Evolutionary conservation across 495 filamentous ascomycete genomes (phyloP).

Genomic region (Cryomyces minteri): DNA sequence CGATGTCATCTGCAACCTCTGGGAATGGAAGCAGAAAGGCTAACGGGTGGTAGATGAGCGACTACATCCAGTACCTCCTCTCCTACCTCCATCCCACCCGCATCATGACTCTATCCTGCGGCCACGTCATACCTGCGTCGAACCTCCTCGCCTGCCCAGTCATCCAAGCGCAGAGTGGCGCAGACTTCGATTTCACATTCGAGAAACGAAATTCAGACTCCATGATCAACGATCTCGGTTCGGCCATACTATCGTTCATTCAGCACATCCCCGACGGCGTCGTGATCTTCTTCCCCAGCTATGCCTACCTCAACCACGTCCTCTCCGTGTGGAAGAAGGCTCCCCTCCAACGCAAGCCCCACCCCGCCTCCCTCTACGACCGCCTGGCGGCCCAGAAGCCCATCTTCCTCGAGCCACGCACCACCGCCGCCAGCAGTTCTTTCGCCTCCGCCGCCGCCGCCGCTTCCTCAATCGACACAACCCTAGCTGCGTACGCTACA

Average conservation of each 20-base stretch:
- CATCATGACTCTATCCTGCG: slow-evolving; percentile 72
- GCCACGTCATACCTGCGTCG: slow-evolving; percentile 73
- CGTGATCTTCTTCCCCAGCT: slow-evolving; percentile 94
- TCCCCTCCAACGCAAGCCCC: slow-evolving; percentile 1
- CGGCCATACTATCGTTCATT: slow-evolving; percentile 50
- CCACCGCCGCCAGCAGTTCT: neutral
- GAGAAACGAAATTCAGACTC: slow-evolving; percentile 43
- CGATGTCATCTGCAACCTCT: too few relatives aligned
- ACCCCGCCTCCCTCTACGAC: slow-evolving; percentile 9
- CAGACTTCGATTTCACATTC: slow-evolving; percentile 74
- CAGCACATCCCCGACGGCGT: slow-evolving; percentile 69
- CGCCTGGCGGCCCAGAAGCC: slow-evolving; percentile 13
- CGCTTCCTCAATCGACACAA: slow-evolving; percentile 32
- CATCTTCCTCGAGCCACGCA: slow-evolving; percentile 17
- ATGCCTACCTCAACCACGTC: slow-evolving; percentile 69
- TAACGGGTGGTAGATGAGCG: slow-evolving; percentile 39
- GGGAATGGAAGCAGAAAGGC: neutral
- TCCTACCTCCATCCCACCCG: slow-evolving; percentile 45
- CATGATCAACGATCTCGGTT: slow-evolving; percentile 51
- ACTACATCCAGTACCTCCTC: slow-evolving; percentile 74
- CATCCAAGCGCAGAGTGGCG: slow-evolving; percentile 29
- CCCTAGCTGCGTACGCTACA: slow-evolving; percentile 50
- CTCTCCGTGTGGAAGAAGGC: slow-evolving; percentile 37
- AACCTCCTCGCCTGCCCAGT: slow-evolving; percentile 64
- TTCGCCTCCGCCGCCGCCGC: slow-evolving; percentile 47